Evolutionary conservation across 441 rosid genomes (phyloP).

Genomic region (Pelargonium australe): DNA sequence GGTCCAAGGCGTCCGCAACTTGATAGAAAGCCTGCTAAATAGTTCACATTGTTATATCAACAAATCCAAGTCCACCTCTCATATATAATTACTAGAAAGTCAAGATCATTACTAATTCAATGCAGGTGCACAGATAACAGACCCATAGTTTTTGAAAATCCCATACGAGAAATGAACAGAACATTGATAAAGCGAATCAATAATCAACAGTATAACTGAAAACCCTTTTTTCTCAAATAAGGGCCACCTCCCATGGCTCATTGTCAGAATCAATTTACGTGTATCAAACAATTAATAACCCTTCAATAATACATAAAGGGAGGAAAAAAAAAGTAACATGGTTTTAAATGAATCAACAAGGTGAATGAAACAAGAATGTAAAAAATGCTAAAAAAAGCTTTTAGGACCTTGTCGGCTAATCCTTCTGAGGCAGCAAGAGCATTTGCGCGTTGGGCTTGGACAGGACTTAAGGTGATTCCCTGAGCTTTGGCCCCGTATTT

Average conservation of each 20-base stretch:
- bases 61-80: background rate
- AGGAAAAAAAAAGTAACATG: too few relatives aligned
- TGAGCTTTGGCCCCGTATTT: conserved; percentile 58
- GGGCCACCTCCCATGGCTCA: too few relatives aligned
- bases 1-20: conserved; percentile 84
- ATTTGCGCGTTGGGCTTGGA: conserved; percentile 73
- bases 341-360: too few relatives aligned
- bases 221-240: too few relatives aligned
- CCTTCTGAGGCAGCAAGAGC: conserved; percentile 59
- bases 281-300: too few relatives aligned
- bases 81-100: background rate
- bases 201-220: background rate
- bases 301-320: too few relatives aligned
- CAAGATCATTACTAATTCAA: background rate
- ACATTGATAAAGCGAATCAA: background rate
- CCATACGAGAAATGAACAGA: background rate
- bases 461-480: conserved; percentile 79
- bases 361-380: too few relatives aligned
- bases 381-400: too few relatives aligned
- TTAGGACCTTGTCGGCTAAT: conserved; percentile 42
- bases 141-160: conserved; percentile 7
- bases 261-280: too few relatives aligned
- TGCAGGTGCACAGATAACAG: background rate
- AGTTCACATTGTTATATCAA: background rate
- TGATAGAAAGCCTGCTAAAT: conserved; percentile 50